Evolutionary conservation across 140 eudicot genomes (phyloP), one percentile per base, ranked within the genome.

Genomic region (Flaveria floridana): DNA sequence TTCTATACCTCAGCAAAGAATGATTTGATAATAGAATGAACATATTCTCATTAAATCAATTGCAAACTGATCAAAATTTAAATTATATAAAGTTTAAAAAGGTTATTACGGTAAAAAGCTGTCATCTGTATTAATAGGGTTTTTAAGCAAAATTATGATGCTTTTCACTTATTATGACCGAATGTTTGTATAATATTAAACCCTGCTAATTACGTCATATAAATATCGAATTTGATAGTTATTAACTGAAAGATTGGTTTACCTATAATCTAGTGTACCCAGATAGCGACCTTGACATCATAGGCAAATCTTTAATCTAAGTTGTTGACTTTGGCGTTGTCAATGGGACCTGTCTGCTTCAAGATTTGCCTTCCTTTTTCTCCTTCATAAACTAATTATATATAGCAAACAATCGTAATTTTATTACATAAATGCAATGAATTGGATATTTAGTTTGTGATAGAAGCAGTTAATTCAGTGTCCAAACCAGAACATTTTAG

Each of bases 231-330:
- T 63, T 14, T 63, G 39, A 2, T 51, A 59, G 50, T 59, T 74
- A 50, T 26, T 63, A 63, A 30, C 79, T 48, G 23, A 47, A 74
- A 64, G 12, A 16, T 16, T 47, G 51, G 79, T 48, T 63, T 50
- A 75, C 79, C 72, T 47, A 59, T 23, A 26, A 25, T 16, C 12
- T 30, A 75, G 42, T 75, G 55, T 9, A 7, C 26, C 57, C 3
- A 44, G 73, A 65, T 51, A 76, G 56, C 46, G 52, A 67, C 74
- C 58, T 76, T 21, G 46, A 66, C 74, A 37, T 66, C 68, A 53
- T 50, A 37, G 73, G 65, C 79, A 75, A 65, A 51, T 14, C 46
- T 63, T 47, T 39, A 56, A 57, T 15, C 19, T 23, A 63, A 51
- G 21, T 28, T 75, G 12, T 59, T 70, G 81, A 70, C 81, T 69